Base-by-base conservation (phyloP, 257 asterid species). In the Solanum tacnaense region DNA sequence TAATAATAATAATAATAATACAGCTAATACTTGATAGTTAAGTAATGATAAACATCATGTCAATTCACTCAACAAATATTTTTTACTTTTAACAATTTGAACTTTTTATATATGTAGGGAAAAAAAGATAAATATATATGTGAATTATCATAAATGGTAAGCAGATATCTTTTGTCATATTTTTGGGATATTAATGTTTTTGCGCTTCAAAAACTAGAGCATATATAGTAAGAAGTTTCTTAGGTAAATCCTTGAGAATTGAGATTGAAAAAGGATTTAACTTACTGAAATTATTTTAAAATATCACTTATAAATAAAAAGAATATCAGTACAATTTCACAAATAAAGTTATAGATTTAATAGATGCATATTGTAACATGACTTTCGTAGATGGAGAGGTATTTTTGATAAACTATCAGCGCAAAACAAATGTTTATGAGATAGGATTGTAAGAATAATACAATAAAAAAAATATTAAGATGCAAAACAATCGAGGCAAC, bases 21-120 rank as follows among this genome's bases (percentile, higher is more conserved):
- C 20, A 44, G 20, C 12, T 81, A 81, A 27, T 81, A 46, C 85
- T 82, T 82, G 68, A 81, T 81, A 20, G 85, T 29, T 81, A 82
- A 82, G 85, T 82, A 82, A 49, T 82, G 29, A 5, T 44, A 10
- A 81, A 29, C 44, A 71, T 86, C 84, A 74, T 39, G 89, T 88
- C 88, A 88, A 84, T 83, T 89, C 67, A 44, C n/a, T 16, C 12
- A 46, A 46, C 52, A 44, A 0, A 44, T 44, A 44, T 44, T 44
- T 44, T 44, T 44, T 44, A 44, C 52, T 44, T 44, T 44, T 44
- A 44, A 44, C 52, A 44, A 44, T 44, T 44, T 44, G 52, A 44
- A 44, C 5, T 44, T 12, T 0, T 12, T 12, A 0, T 44, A 44
- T 44, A 41, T 11, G 49, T 11, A 41, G 1, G 49, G 5, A 5